Conservation (phyloP, 2,329 filamentous ascomycete genomes). For the Ceratocystis cubensis region DNA sequence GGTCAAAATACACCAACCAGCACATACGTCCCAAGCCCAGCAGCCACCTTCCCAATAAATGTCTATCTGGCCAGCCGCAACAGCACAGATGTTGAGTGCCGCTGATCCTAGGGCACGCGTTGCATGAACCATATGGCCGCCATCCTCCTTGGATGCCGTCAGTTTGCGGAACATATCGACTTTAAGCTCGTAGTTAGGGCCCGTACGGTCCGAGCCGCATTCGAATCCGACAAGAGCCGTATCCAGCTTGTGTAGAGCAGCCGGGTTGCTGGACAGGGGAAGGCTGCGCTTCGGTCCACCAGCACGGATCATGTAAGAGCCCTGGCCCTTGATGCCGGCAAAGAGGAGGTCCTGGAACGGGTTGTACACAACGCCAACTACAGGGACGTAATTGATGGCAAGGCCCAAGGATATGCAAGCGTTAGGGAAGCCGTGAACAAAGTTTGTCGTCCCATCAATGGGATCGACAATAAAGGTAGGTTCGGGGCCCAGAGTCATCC, state of each 20-base stretch:
- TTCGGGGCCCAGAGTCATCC: slow-evolving; percentile 45
- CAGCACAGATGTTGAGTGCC: slow-evolving; percentile 60
- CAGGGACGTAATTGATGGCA: slow-evolving; percentile 47
- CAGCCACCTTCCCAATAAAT: slow-evolving; percentile 74
- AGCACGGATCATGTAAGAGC: slow-evolving; percentile 45
- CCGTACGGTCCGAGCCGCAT: slow-evolving; percentile 58
- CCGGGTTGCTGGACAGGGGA: slow-evolving; percentile 35
- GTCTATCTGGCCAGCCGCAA: slow-evolving; percentile 60
- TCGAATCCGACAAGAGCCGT: slow-evolving; percentile 56
- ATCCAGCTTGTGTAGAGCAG: slow-evolving; percentile 48
- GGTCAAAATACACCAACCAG: slow-evolving; percentile 61
- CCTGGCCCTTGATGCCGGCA: slow-evolving; percentile 54
- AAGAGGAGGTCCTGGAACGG: slow-evolving; percentile 60
- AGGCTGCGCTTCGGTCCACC: slow-evolving; percentile 31
- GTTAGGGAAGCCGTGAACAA: slow-evolving; percentile 62
- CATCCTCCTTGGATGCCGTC: slow-evolving; percentile 44
- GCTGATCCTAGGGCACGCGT: slow-evolving; percentile 59
- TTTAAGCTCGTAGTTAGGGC: slow-evolving; percentile 60
- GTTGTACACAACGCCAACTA: slow-evolving; percentile 68
- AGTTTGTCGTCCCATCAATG: slow-evolving; percentile 74
- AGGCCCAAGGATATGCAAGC: slow-evolving; percentile 69
- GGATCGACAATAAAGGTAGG: slow-evolving; percentile 75
- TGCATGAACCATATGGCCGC: slow-evolving; percentile 65
- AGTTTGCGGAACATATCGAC: slow-evolving; percentile 51
- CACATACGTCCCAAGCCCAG: slow-evolving; percentile 78